Evolutionary conservation across 257 asterid genomes (phyloP), one percentile per base, ranked within the genome.

Genomic region (Forsythia suspensa): DNA sequence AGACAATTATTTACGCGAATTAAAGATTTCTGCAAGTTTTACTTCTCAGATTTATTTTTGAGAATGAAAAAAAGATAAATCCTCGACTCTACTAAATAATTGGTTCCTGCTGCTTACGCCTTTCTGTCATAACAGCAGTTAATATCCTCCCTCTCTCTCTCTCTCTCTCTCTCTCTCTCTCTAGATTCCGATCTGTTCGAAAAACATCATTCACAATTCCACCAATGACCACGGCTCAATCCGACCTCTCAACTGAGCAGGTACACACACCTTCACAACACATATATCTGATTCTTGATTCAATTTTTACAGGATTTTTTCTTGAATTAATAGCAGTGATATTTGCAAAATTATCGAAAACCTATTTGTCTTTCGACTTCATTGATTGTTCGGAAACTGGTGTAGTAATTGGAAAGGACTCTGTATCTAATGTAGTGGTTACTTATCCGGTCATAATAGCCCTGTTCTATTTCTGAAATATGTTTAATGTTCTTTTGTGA

Each of bases 161-260:
- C 57, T 13, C 57, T 48, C 57, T 29, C 34, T 29, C 34, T 29
- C 34, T 29, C 34, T 29, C 34, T 29, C 34, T 87, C 79, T 85
- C 86, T 74, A 61, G 88, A 82, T 86, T 82, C 71, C 91, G 91
- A 88, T 88, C 87, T 57, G 59, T 61, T 48, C 69, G 77, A 16
- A 39, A 74, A 16, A 66, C 44, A 55, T 69, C 63, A 13, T 74
- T 78, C 59, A 20, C 74, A 68, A 72, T 71, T 72, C 44, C 55
- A 57, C n/a, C 51, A 52, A 83, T 81, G 89, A 81, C 92, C 18
- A 73, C 46, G 76, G 92, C 85, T 86, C 92, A 88, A 71, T 83
- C 85, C 81, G 85, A 81, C 74, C 82, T 88, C 71, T 67, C 89
- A 72, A 86, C 88, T 69, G 90, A 86, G 6, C 83, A 84, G 89